These are phyloP conservation scores for Lentinula boryana DNA, from an alignment of 768 basidiomycete genomes.

Conservation along the genomic window DNA sequence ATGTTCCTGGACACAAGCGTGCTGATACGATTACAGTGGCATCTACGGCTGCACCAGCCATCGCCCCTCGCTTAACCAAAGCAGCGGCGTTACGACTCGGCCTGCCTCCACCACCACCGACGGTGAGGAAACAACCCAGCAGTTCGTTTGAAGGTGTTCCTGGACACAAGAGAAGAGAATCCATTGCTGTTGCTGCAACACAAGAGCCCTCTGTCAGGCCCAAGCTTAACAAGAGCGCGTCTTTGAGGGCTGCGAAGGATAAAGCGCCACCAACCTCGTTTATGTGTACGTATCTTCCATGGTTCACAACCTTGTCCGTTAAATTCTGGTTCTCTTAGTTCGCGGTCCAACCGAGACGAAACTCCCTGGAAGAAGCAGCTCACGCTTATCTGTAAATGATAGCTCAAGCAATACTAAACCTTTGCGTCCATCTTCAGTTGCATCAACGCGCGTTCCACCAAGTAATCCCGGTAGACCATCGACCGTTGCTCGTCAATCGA, in stretches of 20 bases:
- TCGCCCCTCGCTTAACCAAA: conserved; percentile 71
- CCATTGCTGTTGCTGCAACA: conserved; percentile 63
- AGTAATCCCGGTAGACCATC: not conserved
- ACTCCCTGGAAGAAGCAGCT: conserved; percentile 38
- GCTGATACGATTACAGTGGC: conserved; percentile 61
- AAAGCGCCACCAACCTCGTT: conserved; percentile 60
- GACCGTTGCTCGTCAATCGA: conserved; percentile 6
- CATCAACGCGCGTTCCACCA: conserved; percentile 18
- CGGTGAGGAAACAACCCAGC: conserved; percentile 29
- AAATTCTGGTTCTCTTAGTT: conserved; percentile 28
- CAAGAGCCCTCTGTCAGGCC: conserved; percentile 64
- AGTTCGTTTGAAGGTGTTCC: conserved; percentile 74
- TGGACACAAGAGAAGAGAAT: conserved; percentile 77
- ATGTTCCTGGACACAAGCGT: conserved; percentile 82
- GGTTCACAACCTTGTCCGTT: not conserved
- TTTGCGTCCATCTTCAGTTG: conserved; percentile 38
- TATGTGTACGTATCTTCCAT: conserved; percentile 49
- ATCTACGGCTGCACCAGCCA: conserved; percentile 63
- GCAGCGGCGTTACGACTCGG: conserved; percentile 70
- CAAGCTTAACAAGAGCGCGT: conserved; percentile 74
- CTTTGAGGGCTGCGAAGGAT: conserved; percentile 57
- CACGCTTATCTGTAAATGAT: conserved; percentile 25
- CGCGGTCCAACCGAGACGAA: conserved; percentile 37
- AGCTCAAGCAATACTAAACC: conserved; percentile 15
- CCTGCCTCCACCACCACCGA: conserved; percentile 33